Evolutionary conservation across 1,284 basidiomycete species (phyloP), one percentile per base, ranked within the genome.

Genomic region (Agroathelia rolfsii): DNA sequence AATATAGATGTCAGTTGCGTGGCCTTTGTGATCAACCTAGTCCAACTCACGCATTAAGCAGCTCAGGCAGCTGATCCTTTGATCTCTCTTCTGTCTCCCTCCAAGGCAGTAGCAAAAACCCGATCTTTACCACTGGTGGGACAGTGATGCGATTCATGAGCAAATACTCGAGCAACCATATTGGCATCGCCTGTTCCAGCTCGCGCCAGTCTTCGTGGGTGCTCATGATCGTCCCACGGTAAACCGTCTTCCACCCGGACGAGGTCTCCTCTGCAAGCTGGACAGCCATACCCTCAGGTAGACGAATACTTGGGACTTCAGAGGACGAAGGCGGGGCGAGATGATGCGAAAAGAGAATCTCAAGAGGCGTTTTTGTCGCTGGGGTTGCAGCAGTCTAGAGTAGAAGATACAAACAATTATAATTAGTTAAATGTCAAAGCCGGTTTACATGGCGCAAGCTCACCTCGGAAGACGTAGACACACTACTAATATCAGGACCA

Each of bases 91-190:
- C n/a, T n/a, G n/a, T n/a, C 28, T 53, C 64, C 3, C 67, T 69
- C 65, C 75, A 86, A 1, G 93, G 89, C 36, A 92, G 58, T 18
- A 98, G 57, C 15, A 93, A 74, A 51, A 97, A 96, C 42, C 88
- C 87, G 30, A 94, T 55, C 59, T 95, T 96, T 35, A 70, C 62
- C 28, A 64, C 55, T 3, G 67, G 52, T 10, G 61, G 62, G 0
- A 62, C 50, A 3, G 61, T 41, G 14, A 64, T 56, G 47, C 78
- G 80, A 49, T 84, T 84, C 21, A 72, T 48, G 23, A 96, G 66
- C 26, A 96, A 56, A 47, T 81, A 94, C 52, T 96, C 88, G 28
- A 93, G 60, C 29, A 95, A 59, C 94, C 94, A 98, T 39, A 77
- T 52, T 2, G 92, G 93, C 62, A 88, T 73, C 19, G 61, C 61